These are phyloP conservation scores for Melastoma malabathricum DNA, from an alignment of 345 rosid species.

Conservation along the genomic window DNA sequence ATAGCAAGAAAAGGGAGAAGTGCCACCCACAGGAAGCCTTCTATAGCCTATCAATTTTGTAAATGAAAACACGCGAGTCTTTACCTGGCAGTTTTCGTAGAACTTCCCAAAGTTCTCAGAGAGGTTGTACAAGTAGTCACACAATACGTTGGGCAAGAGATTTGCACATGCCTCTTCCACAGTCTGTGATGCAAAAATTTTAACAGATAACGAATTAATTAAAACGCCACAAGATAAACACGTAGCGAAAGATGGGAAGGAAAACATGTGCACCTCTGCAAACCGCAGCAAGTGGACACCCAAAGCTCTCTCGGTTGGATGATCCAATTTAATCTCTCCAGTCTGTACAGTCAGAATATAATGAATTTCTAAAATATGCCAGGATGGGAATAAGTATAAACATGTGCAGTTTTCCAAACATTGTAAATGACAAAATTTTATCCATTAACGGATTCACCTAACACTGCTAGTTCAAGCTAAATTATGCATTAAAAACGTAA, in stretches of 20 bases:
- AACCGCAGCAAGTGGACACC: slow-evolving; percentile 84
- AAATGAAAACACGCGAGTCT: background rate
- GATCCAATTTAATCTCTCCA: slow-evolving; percentile 39
- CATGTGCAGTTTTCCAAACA: too few relatives aligned
- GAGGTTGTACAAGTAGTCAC: slow-evolving; percentile 66
- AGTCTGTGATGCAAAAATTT: slow-evolving; percentile 26
- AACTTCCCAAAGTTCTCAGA: slow-evolving; percentile 66
- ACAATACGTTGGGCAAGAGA: slow-evolving; percentile 57
- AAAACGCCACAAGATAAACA: background rate
- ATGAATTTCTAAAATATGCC: background rate
- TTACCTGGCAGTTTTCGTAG: slow-evolving; percentile 70
- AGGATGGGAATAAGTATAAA: too few relatives aligned
- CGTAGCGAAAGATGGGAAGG: background rate
- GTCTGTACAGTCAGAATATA: slow-evolving; percentile 23
- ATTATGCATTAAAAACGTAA: background rate
- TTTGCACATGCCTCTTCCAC: slow-evolving; percentile 77
- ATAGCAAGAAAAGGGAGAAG: too few relatives aligned
- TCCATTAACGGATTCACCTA: too few relatives aligned
- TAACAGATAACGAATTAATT: background rate
- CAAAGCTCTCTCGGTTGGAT: slow-evolving; percentile 53
- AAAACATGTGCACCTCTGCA: slow-evolving; percentile 39
- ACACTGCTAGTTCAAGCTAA: too few relatives aligned
- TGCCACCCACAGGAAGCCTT: too few relatives aligned
- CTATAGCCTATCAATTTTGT: too few relatives aligned
- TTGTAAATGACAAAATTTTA: too few relatives aligned